Evolutionary conservation across 257 asterid species (phyloP), one percentile per base, ranked within the genome.

Genomic region (Oldenlandia corymbosa): DNA sequence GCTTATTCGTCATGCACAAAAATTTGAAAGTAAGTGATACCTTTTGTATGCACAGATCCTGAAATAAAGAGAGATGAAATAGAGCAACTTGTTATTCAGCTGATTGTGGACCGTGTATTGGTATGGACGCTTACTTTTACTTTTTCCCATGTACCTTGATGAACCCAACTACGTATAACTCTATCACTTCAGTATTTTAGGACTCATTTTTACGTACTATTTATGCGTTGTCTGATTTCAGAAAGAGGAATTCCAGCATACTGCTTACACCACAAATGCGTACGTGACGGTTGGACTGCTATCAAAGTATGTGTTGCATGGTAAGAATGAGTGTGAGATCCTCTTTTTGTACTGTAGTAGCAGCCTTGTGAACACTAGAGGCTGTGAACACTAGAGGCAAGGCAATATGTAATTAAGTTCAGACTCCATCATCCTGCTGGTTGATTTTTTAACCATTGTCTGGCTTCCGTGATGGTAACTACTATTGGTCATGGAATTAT

Each of bases 211-310:
- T 5, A 42, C 16, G 16, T 14, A 23, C 5, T 67, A 52, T 26
- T 63, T 42, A 49, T 24, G 26, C 63, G 43, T 58, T 66, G 30
- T 26, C 39, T 58, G 59, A 52, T 24, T 76, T 69, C 95, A 92
- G 99, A 89, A 92, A 87, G 99, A 92, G 84, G 97, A 92, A 77
- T 92, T 82, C 67, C 97, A 88, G 85, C 99, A 92, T 76, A 92
- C 95, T 68, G 93, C 97, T 34, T 92, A 83, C 75, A 51, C 97
- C 51, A 92, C 99, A 45, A 92, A 89, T 83, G 95, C 99, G 51
- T 92, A 92, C 77, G 86, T 89, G 57, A 82, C 96, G 20, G 60
- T 78, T 34, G 99, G 99, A 70, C 94, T 91, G 41, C 79, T 87
- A 64, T 94, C 85, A 16, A 89, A 81, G 67, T 86, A 82, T 85